Evolutionary conservation across 768 basidiomycete species (phyloP), one percentile per base, ranked within the genome.

Genomic region (Termitomyces sp.): DNA sequence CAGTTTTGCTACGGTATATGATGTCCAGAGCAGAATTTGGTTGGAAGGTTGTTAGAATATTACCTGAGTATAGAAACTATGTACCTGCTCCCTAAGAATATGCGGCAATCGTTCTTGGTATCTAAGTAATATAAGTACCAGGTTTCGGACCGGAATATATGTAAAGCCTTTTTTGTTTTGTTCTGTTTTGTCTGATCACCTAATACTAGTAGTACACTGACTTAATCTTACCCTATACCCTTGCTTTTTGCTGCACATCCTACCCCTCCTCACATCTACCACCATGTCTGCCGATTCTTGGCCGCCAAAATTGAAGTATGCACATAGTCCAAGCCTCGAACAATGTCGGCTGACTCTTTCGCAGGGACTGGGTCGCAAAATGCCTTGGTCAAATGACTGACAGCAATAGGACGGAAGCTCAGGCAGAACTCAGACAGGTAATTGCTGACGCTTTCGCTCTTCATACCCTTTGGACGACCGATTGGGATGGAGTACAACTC

Each of bases 381-480:
- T 96, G 92, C 71, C 81, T 98, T 31, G 88, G 91, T 31, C 89
- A 94, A 76, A 96, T 96, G 81, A 92, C 92, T 17, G 90, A 95
- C 65, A 75, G 82, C 56, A 98, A 96, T 77, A 87, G 90, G 73
- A 77, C 77, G 53, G 94, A 95, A 67, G 96, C 96, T 25, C 93
- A 95, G 70, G 83, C 89, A 62, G 97, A 99, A 81, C 78, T 99
- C 71, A 95, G 94, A 85, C 85, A 92, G 87, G 91, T 94, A 83
- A 97, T 99, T 75, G 89, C 91, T 84, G 86, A 94, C 67, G 88
- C 94, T 75, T 96, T 93, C 77, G 82, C 86, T 63, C 82, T 86
- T 70, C 87, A 91, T 72, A 84, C 89, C 1, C 81, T 98, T 31
- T 90, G 92, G 86, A 91, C 92, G n/a, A 96, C 91, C 60, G 94